These are phyloP conservation scores for Phytophthora boehmeriae DNA, from an alignment of 352 stramenopile species.

Conservation along the genomic window DNA sequence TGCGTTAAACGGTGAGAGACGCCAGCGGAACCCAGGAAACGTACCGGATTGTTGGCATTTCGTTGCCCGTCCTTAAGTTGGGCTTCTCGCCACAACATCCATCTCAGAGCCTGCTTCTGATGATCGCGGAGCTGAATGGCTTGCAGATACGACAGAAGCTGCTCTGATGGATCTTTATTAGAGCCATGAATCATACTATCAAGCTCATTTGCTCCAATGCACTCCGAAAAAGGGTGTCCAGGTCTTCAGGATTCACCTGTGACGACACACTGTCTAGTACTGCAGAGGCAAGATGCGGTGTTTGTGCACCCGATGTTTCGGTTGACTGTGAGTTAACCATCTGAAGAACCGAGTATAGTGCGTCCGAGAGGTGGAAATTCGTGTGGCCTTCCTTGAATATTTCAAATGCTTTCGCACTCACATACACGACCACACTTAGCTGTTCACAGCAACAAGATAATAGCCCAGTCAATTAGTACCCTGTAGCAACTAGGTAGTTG, in stretches of 20 bases:
- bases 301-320: conserved; percentile 15
- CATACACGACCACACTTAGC: conserved; percentile 63
- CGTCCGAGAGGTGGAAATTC: conserved; percentile 70
- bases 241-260: conserved; percentile 40
- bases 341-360: conserved; percentile 66
- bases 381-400: conserved; percentile 65
- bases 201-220: conserved; percentile 38
- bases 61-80: conserved; percentile 31
- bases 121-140: conserved; percentile 77
- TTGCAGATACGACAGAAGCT: conserved; percentile 58
- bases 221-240: conserved; percentile 81
- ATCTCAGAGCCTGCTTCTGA: conserved; percentile 82
- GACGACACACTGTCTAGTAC: conserved; percentile 14
- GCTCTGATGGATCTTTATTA: conserved; percentile 33
- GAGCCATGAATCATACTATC: conserved; percentile 13
- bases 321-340: conserved; percentile 38
- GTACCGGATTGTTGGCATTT: conserved; percentile 55
- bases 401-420: conserved; percentile 62
- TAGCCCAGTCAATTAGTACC: background rate
- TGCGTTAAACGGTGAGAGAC: background rate
- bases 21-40: conserved; percentile 6
- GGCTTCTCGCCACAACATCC: conserved; percentile 88
- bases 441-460: conserved; percentile 9
- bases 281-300: conserved; percentile 3
- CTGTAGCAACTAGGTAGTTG: background rate